These are phyloP conservation scores for Phytophthora tubulina DNA, from an alignment of 352 stramenopile genomes.

Conservation along the genomic window DNA sequence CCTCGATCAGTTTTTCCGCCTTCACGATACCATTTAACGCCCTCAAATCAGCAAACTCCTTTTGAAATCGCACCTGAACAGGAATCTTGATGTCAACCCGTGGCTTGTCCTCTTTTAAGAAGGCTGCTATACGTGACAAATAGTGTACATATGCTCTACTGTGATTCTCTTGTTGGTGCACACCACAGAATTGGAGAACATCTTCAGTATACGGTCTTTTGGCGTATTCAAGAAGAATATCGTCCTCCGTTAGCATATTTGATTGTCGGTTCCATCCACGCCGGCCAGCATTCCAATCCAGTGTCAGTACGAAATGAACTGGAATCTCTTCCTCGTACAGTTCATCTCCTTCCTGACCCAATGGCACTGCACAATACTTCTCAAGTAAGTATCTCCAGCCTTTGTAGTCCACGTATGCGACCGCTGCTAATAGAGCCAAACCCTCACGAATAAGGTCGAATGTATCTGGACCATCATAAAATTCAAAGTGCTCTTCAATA, in stretches of 20 bases:
- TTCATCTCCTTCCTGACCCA: background rate
- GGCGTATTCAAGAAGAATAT: background rate
- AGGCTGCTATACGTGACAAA: too few relatives aligned
- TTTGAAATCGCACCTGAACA: too few relatives aligned
- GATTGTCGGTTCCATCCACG: background rate
- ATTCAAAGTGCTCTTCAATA: background rate
- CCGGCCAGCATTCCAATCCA: background rate
- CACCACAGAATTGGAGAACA: background rate
- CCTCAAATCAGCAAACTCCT: too few relatives aligned
- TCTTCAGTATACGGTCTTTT: background rate
- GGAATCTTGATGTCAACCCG: too few relatives aligned
- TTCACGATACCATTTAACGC: too few relatives aligned
- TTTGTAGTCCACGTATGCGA: background rate
- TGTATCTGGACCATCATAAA: background rate
- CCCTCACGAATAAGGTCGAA: background rate
- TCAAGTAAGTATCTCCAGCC: background rate
- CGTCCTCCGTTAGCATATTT: background rate
- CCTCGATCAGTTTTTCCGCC: background rate
- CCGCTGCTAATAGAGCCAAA: background rate
- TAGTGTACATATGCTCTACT: background rate
- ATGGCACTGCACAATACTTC: background rate
- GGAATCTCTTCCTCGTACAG: background rate
- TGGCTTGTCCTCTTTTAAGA: too few relatives aligned
- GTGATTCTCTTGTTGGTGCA: background rate
- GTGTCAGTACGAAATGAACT: background rate